Evolutionary conservation across 73 alveolate species (phyloP).

Genomic region (Halteria grandinella): DNA sequence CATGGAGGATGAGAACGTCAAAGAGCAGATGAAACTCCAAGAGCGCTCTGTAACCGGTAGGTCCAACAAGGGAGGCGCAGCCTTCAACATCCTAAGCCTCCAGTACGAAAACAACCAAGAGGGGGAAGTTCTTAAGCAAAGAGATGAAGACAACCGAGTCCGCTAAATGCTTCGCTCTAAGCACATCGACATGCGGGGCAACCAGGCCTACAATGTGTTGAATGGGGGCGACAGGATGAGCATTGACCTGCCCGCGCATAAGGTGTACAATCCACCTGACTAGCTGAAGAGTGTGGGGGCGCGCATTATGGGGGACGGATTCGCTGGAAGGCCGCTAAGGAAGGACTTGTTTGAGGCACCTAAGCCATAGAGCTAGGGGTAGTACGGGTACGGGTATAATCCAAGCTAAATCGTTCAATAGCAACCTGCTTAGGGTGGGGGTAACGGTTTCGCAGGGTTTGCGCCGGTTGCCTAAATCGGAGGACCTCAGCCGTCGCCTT

Average conservation of each 20-base stretch:
- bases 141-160: constrained; percentile 93
- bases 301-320: constrained; percentile 14
- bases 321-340: constrained; percentile 47
- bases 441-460: too few species aligned
- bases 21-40: constrained; percentile 82
- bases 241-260: constrained; percentile 63
- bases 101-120: constrained; percentile 92
- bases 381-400: too few species aligned
- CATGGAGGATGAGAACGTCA: constrained; percentile 90
- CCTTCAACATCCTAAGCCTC: constrained; percentile 91
- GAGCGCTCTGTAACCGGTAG: constrained; percentile 85
- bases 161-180: constrained; percentile 91
- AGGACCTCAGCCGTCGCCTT: too few species aligned
- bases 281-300: constrained; percentile 10
- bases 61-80: constrained; percentile 90
- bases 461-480: too few species aligned
- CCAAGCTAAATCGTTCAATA: too few species aligned
- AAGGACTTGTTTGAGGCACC: too few species aligned
- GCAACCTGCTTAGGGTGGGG: too few species aligned
- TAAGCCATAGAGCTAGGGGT: too few species aligned
- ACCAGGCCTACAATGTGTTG: constrained; percentile 92
- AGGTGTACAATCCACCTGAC: constrained; percentile 60
- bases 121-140: constrained; percentile 82
- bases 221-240: constrained; percentile 88
- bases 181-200: constrained; percentile 91